These are phyloP conservation scores for Phaeomoniella chlamydospora DNA, from an alignment of 2,329 filamentous ascomycete species.

Conservation along the genomic window DNA sequence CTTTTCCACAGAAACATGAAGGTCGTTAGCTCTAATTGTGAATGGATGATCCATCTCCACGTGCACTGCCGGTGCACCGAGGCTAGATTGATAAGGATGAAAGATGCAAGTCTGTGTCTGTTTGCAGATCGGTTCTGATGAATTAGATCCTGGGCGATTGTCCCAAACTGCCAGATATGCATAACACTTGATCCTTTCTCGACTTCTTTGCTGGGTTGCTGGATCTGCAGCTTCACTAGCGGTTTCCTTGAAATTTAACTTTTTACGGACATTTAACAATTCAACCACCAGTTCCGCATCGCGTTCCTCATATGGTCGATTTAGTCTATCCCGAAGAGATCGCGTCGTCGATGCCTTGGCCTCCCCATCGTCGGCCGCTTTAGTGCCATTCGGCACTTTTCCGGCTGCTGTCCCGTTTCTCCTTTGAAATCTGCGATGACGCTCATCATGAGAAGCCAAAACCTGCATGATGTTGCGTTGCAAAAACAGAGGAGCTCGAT, in stretches of 20 bases:
- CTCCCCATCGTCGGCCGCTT: no score
- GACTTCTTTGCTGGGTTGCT: conserved; percentile 7
- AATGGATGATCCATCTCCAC: conserved; percentile 10
- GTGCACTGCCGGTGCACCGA: conserved; percentile 8
- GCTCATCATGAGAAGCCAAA: conserved; percentile 2
- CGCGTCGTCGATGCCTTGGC: background rate
- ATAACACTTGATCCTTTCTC: conserved; percentile 6
- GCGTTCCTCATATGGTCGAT: conserved; percentile 1
- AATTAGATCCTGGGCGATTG: conserved; percentile 7
- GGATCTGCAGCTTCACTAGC: conserved; percentile 2
- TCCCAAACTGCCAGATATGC: conserved; percentile 12
- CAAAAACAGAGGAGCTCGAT: conserved; percentile 2
- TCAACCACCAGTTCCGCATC: conserved; percentile 7
- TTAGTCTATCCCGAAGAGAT: conserved; percentile 2
- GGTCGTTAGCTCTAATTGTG: conserved; percentile 6
- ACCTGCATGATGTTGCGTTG: conserved; percentile 3
- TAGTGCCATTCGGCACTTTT: background rate
- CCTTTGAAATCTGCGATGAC: background rate
- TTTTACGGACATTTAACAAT: conserved; percentile 9
- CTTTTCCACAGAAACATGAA: conserved; percentile 7
- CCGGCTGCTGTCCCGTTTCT: background rate
- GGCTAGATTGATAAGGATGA: conserved; percentile 3
- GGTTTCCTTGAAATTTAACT: conserved; percentile 10
- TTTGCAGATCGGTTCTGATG: conserved; percentile 2
- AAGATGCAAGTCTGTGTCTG: conserved; percentile 2